A percentile compares a stretch with the other conserved stretches of the same genome.
Evolutionary conservation across 768 basidiomycete genomes (phyloP).

Genomic region (Kwoniella sp.): DNA sequence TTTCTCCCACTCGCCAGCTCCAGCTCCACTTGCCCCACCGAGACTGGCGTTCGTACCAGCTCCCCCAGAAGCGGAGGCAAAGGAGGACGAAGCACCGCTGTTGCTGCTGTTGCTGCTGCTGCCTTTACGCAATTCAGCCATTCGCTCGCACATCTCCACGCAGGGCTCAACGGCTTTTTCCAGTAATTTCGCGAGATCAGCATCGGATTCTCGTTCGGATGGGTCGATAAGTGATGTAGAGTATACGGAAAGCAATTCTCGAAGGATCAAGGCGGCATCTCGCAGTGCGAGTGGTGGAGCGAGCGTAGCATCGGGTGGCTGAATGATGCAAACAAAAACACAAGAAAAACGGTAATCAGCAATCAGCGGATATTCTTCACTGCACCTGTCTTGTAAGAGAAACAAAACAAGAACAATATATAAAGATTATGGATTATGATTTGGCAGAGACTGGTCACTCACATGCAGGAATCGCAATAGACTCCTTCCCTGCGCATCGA

Average conservation of each 20-base stretch:
- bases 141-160: conserved; percentile 70
- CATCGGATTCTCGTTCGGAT: conserved; percentile 57
- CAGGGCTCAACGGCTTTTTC: conserved; percentile 84
- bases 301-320: conserved; percentile 64
- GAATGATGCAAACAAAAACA: background rate
- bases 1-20: conserved; percentile 76
- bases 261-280: conserved; percentile 78
- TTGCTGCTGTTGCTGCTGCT: background rate
- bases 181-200: conserved; percentile 71
- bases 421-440: no score
- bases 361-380: conserved; percentile 44
- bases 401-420: no score
- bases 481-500: conserved; percentile 77
- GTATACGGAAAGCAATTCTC: conserved; percentile 87
- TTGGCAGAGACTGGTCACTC: conserved; percentile 26
- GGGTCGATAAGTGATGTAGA: conserved; percentile 78
- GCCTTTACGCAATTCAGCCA: conserved; percentile 61
- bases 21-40: conserved; percentile 35
- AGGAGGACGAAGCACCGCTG: no score
- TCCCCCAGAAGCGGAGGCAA: no score
- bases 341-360: conserved; percentile 36
- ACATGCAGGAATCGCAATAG: conserved; percentile 61
- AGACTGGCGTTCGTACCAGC: conserved; percentile 57
- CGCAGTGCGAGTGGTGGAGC: conserved; percentile 77
- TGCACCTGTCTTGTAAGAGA: no score